Percentiles rank a stretch among this genome's conserved stretches.
Evolutionary conservation across 1,284 basidiomycete genomes (phyloP).

Genomic region (Apiotrichum siamense): DNA sequence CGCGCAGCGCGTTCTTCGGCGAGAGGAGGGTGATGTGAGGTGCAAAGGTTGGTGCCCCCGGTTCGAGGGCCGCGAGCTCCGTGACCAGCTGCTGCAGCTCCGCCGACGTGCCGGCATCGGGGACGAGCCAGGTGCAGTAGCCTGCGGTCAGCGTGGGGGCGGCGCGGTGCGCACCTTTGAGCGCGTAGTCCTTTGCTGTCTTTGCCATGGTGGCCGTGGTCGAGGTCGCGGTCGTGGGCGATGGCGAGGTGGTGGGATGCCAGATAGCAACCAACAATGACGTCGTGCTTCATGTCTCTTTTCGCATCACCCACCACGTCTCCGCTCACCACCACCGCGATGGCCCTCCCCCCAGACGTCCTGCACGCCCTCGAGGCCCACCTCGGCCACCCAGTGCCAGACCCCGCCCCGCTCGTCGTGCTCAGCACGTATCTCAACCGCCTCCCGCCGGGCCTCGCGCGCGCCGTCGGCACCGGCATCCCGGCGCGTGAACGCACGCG

Average conservation of each 20-base stretch:
- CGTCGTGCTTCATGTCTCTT: background rate
- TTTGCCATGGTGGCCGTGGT: background rate
- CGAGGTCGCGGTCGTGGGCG: background rate
- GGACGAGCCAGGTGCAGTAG: conserved; percentile 24
- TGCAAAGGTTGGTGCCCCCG: conserved; percentile 21
- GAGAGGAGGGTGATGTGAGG: conserved; percentile 35
- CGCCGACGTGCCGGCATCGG: background rate
- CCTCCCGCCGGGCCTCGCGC: background rate
- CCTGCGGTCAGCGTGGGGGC: conserved; percentile 9
- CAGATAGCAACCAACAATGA: background rate
- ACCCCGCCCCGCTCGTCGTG: background rate
- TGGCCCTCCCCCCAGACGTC: background rate
- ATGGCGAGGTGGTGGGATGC: background rate
- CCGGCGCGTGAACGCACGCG: conserved; percentile 29
- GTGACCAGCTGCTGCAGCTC: conserved; percentile 14
- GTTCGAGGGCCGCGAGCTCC: conserved; percentile 10
- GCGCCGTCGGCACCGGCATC: conserved; percentile 3
- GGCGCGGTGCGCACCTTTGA: background rate
- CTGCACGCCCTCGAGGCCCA: background rate
- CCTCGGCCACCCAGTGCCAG: background rate
- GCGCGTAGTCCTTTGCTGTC: conserved; percentile 3
- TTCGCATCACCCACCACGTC: background rate
- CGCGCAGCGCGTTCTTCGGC: conserved; percentile 10
- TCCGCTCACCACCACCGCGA: background rate
- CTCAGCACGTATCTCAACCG: background rate